phyloP scores from a whole-genome alignment of 495 filamentous ascomycete genomes.

The Rusavskia elegans region DNA sequence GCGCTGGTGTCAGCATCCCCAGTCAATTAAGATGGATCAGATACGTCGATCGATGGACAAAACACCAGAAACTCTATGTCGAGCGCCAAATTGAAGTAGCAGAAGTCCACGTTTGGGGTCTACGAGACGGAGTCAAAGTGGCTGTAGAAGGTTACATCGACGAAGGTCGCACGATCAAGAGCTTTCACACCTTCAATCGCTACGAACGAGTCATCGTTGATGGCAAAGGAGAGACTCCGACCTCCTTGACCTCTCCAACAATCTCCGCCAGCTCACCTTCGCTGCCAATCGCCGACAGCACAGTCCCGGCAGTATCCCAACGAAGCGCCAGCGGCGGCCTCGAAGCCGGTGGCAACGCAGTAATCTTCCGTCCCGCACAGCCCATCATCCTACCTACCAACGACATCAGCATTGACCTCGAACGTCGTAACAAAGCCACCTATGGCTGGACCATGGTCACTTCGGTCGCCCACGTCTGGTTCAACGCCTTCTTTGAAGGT shows the following conservation, averaged over 20 bases:
- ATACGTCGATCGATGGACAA: conserved; percentile 85
- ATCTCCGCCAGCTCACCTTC: conserved; percentile 10
- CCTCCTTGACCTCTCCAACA: background rate
- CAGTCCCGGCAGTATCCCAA: conserved; percentile 5
- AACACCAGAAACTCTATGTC: conserved; percentile 58
- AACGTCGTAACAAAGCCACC: conserved; percentile 59
- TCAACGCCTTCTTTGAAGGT: conserved; percentile 88
- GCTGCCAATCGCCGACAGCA: conserved; percentile 8
- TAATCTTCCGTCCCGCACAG: conserved; percentile 57
- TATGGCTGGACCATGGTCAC: conserved; percentile 83
- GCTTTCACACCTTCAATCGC: conserved; percentile 63
- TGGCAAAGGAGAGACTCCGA: conserved; percentile 14
- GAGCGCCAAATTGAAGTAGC: conserved; percentile 72
- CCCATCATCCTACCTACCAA: conserved; percentile 56
- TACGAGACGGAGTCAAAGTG: conserved; percentile 78
- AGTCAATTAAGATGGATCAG: conserved; percentile 75
- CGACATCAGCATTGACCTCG: conserved; percentile 82
- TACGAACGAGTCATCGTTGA: conserved; percentile 61
- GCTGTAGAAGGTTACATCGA: conserved; percentile 73
- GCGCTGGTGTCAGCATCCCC: conserved; percentile 80
- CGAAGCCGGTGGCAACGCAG: conserved; percentile 40
- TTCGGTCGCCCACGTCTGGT: conserved; percentile 88
- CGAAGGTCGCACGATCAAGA: conserved; percentile 71
- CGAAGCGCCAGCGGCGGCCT: conserved; percentile 12
- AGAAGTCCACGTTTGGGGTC: conserved; percentile 80